These are phyloP conservation scores for Tilletia walkeri DNA, from an alignment of 1,284 basidiomycete genomes.

Conservation along the genomic window DNA sequence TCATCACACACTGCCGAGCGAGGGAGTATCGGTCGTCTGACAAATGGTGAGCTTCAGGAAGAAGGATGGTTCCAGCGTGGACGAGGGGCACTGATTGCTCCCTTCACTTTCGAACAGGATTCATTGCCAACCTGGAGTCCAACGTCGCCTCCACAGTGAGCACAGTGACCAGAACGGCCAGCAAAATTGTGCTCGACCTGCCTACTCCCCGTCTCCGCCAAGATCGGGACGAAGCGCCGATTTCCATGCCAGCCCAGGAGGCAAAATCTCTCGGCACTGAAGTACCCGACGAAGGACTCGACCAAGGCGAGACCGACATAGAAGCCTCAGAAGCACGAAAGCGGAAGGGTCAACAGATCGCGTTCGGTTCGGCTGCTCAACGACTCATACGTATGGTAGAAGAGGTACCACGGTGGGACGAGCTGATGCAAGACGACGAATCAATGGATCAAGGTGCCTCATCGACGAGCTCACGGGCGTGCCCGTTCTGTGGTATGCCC, in stretches of 20 bases:
- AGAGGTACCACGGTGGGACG: constrained; percentile 6
- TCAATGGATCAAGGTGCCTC: neutral
- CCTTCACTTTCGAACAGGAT: constrained; percentile 21
- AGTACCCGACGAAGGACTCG: neutral
- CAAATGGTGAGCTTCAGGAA: constrained; percentile 26
- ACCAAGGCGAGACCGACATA: neutral
- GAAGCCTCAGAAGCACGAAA: neutral
- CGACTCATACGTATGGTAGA: constrained; percentile 4
- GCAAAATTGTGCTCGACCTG: constrained; percentile 44
- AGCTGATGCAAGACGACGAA: neutral
- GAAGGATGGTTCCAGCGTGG: neutral
- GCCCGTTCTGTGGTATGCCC: constrained; percentile 47
- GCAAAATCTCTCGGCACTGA: neutral
- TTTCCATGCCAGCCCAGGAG: neutral
- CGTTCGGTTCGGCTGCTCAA: constrained; percentile 8
- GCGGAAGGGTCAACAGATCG: neutral
- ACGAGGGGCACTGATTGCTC: neutral
- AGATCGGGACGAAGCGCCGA: neutral
- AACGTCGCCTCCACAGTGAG: constrained; percentile 49
- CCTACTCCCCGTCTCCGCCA: neutral
- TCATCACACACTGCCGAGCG: constrained; percentile 32
- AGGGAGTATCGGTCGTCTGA: constrained; percentile 39
- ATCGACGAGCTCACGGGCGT: constrained; percentile 19
- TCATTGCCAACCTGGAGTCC: constrained; percentile 44
- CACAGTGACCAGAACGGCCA: constrained; percentile 44